Conservation (phyloP, 1,284 basidiomycete species). For the Prillingera fragicola region DNA sequence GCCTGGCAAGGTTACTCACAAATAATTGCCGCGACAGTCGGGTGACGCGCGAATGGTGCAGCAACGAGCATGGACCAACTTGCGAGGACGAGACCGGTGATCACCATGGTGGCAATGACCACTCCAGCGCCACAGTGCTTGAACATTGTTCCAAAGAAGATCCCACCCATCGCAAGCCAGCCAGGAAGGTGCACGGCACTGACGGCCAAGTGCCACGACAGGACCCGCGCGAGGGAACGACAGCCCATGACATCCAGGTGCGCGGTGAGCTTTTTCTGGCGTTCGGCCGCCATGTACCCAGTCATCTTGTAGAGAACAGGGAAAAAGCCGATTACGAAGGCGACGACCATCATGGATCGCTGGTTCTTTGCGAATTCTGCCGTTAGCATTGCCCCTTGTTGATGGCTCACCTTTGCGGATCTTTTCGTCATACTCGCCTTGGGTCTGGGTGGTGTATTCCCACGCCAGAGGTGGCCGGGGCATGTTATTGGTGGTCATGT, state of each 20-base stretch:
- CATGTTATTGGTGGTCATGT: conserved; percentile 56
- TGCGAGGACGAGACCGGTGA: conserved; percentile 53
- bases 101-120: conserved; percentile 60
- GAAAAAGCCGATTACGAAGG: conserved; percentile 61
- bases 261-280: conserved; percentile 57
- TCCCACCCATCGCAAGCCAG: conserved; percentile 60
- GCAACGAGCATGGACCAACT: conserved; percentile 33
- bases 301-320: conserved; percentile 70
- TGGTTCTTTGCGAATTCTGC: conserved; percentile 56
- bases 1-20: conserved; percentile 16
- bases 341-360: conserved; percentile 59
- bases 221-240: conserved; percentile 59
- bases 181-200: conserved; percentile 58
- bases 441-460: conserved; percentile 65
- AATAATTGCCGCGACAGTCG: conserved; percentile 27
- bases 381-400: background rate
- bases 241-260: conserved; percentile 72
- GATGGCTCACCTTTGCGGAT: conserved; percentile 55
- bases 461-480: conserved; percentile 59
- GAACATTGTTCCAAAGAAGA: conserved; percentile 64
- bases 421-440: conserved; percentile 56
- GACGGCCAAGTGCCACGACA: conserved; percentile 64
- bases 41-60: conserved; percentile 24
- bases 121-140: conserved; percentile 58
- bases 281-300: conserved; percentile 60